These are phyloP conservation scores for Eutrema yunnanense DNA, from an alignment of 345 rosid genomes.

Conservation along the genomic window DNA sequence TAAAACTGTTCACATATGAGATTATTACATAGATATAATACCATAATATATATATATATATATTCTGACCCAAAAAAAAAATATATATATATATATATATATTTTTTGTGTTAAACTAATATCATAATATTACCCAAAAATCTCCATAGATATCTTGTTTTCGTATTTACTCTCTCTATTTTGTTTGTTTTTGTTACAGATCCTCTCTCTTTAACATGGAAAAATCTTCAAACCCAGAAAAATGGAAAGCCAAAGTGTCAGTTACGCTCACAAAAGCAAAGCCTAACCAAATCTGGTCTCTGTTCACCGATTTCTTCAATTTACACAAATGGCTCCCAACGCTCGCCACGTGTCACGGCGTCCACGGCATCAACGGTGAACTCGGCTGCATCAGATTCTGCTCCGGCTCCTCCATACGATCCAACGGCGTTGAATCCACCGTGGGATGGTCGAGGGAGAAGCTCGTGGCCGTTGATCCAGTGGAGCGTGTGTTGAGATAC, in stretches of 20 bases:
- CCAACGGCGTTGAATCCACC: neutral
- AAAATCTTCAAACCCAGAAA: too few relatives aligned
- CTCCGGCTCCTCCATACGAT: slow-evolving; percentile 37
- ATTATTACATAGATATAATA: neutral
- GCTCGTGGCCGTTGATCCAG: slow-evolving; percentile 38
- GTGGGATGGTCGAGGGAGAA: slow-evolving; percentile 51
- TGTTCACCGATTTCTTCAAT: too few relatives aligned
- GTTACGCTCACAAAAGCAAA: too few relatives aligned
- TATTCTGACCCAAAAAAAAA: too few relatives aligned
- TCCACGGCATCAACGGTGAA: slow-evolving; percentile 53
- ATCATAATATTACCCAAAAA: neutral
- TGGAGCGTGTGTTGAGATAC: slow-evolving; percentile 26
- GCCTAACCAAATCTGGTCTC: slow-evolving; percentile 38
- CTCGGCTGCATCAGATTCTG: slow-evolving; percentile 53
- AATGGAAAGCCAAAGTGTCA: too few relatives aligned
- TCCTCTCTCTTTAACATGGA: neutral
- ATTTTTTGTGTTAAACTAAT: neutral
- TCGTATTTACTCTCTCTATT: too few relatives aligned
- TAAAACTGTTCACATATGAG: neutral
- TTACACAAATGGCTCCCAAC: too few relatives aligned
- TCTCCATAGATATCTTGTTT: neutral
- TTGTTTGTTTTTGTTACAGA: neutral
- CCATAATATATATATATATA: too few relatives aligned
- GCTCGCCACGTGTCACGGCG: slow-evolving; percentile 36
- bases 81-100: too few relatives aligned